phyloP scores from a whole-genome alignment of 2,329 filamentous ascomycete species.

The Ophiostoma sp. region DNA sequence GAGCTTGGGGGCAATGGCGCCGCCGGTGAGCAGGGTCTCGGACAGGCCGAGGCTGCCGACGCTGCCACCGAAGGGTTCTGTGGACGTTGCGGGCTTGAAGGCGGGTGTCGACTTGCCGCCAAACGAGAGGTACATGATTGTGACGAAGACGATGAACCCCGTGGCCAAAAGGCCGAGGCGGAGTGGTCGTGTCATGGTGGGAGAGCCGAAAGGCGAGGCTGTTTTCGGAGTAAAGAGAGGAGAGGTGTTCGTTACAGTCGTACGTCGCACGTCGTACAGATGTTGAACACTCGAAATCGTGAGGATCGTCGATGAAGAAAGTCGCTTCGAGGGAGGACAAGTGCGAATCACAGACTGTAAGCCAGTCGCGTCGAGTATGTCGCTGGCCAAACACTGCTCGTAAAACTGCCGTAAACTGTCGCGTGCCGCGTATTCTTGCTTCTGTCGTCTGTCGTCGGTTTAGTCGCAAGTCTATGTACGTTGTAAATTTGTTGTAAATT shows the following conservation, averaged over 20 bases:
- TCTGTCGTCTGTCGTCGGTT: background rate
- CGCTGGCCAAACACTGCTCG: background rate
- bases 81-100: background rate
- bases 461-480: background rate
- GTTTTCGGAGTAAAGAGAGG: background rate
- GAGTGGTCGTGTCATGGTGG: conserved; percentile 26
- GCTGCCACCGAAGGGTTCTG: conserved; percentile 15
- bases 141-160: conserved; percentile 23
- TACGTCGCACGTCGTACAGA: background rate
- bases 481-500: background rate
- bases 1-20: conserved; percentile 75
- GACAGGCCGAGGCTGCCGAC: conserved; percentile 43
- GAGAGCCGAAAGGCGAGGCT: background rate
- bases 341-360: background rate
- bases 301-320: background rate
- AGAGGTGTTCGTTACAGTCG: background rate
- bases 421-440: background rate
- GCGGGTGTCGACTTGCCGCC: conserved; percentile 17
- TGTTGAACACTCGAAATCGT: background rate
- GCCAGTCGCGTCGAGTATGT: background rate
- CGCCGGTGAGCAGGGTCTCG: conserved; percentile 59
- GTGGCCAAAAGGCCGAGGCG: conserved; percentile 25
- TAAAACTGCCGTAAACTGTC: background rate
- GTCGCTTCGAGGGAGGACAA: conserved; percentile 1
- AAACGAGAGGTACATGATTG: conserved; percentile 25